These are phyloP conservation scores for Chalciporus piperatus DNA, from an alignment of 768 basidiomycete species.

Conservation along the genomic window DNA sequence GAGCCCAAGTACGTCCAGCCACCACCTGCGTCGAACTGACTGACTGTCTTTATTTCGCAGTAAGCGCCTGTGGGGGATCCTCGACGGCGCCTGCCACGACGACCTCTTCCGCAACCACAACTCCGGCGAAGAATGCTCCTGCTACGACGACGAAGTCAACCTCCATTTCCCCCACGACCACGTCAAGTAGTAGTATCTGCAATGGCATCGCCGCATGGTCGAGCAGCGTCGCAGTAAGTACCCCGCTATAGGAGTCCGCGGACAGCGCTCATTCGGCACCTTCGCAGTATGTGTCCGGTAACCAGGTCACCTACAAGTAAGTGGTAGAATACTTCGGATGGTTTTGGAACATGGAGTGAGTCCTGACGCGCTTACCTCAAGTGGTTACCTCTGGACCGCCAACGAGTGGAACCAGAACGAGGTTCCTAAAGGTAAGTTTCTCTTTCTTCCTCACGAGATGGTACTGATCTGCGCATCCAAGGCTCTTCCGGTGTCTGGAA, in stretches of 20 bases:
- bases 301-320: constrained; percentile 51
- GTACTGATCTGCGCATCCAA: constrained; percentile 15
- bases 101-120: not conserved
- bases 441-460: not conserved
- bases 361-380: too few relatives aligned
- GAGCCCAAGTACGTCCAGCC: constrained; percentile 52
- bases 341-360: too few relatives aligned
- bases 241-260: too few relatives aligned
- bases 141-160: constrained; percentile 21
- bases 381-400: constrained; percentile 42
- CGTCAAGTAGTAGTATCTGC: constrained; percentile 28
- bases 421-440: constrained; percentile 39
- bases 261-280: too few relatives aligned
- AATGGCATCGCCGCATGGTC: constrained; percentile 48
- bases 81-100: constrained; percentile 5
- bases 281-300: constrained; percentile 22
- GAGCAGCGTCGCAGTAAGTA: too few relatives aligned
- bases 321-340: constrained; percentile 11
- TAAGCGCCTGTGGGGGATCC: constrained; percentile 23
- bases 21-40: not conserved
- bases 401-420: constrained; percentile 64
- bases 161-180: constrained; percentile 17
- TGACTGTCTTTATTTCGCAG: constrained; percentile 6
- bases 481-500: constrained; percentile 53
- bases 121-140: constrained; percentile 10